Evolutionary conservation across 2,329 filamentous ascomycete species (phyloP), one percentile per base, ranked within the genome.

Genomic region (Xylariaceae sp.): DNA sequence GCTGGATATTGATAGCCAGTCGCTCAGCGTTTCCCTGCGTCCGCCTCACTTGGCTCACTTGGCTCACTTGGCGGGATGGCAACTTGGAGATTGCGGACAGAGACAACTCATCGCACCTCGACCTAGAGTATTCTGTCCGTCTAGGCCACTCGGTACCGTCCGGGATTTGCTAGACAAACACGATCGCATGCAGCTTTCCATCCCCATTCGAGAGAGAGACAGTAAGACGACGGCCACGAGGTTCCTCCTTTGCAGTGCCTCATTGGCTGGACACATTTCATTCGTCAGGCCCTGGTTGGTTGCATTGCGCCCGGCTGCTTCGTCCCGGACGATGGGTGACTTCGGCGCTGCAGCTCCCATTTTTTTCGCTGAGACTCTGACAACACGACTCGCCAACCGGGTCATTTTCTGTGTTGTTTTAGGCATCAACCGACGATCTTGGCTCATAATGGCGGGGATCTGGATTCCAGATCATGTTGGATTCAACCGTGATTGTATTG

Each of bases 61-160:
- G 67, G 65, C 65, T 68, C 67, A 68, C 65, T 68, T 59, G 61
- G 58, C 50, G 45, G 47, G 41, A 53, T 50, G 46, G 47, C 47
- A 51, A 51, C 49, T 59, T 59, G 57, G 58, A 52, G 55, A 64
- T 53, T 41, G 54, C 50, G 43, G 55, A 64, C 64, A 66, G 53
- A 8, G 56, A 64, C 64, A 67, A 62, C 64, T 57, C 63, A 65
- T 65, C 57, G 55, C 65, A 53, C 59, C 55, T 62, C 63, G 64
- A 61, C 65, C 53, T 56, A 19, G 19, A 19, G 19, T 19, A 48
- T 58, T 56, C 42, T 54, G 57, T 49, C 49, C 48, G 46, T 41
- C 50, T 55, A 46, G 52, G 40, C 47, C 56, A 45, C 50, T 47
- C 57, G 55, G 56, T 44, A 53, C 37, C 55, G 47, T 53, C 55